Conservation (phyloP, 208 protist species). For the Trichomonas vaginalis region DNA sequence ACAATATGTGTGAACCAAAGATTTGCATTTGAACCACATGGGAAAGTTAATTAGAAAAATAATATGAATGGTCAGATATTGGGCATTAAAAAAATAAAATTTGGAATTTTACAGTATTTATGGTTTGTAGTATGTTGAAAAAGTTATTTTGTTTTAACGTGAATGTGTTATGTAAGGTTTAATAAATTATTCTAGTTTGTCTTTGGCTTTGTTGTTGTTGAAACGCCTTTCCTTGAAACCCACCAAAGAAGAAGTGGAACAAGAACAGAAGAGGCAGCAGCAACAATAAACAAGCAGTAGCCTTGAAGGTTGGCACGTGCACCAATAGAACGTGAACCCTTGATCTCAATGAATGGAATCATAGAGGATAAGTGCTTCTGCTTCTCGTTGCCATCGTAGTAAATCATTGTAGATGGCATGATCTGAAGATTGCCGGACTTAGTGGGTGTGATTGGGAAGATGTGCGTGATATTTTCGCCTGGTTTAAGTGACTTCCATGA, state of each 20-base stretch:
- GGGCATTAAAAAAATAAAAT: too few species aligned
- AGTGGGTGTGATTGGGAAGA: not conserved
- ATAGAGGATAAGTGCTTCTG: not conserved
- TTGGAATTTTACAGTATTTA: too few species aligned
- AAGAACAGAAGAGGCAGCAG: not conserved
- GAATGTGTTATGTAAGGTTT: not conserved
- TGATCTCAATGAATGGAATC: not conserved
- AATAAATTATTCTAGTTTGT: not conserved
- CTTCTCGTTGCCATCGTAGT: not conserved
- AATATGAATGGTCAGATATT: too few species aligned
- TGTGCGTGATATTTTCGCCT: not conserved
- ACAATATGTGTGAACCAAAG: too few species aligned
- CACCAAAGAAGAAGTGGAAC: not conserved
- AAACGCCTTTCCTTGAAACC: not conserved
- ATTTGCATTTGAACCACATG: too few species aligned
- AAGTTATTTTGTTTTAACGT: too few species aligned
- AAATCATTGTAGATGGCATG: not conserved
- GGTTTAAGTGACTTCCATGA: not conserved
- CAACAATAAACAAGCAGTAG: not conserved
- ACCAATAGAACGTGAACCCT: not conserved
- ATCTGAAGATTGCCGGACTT: not conserved
- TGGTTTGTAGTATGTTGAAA: too few species aligned
- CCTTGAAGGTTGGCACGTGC: not conserved
- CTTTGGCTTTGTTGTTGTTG: not conserved
- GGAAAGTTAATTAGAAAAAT: too few species aligned